Percentiles rank a stretch among this genome's conserved stretches.
Conservation (phyloP, 192 early-diverging fungal species). For the Coemansia sp. region DNA sequence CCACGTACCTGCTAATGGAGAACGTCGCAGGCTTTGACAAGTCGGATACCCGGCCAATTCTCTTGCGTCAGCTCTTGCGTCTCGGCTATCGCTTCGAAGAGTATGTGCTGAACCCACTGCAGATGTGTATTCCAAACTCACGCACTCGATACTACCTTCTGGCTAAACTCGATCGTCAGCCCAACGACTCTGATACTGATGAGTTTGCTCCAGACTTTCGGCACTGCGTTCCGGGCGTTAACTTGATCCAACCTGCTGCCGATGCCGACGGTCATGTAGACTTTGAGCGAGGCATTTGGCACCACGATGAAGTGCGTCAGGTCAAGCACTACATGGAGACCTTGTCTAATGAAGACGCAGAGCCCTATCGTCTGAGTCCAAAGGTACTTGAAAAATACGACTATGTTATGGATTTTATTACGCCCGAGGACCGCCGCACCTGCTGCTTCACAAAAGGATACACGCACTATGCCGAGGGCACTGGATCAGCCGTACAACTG, state of each 20-base stretch:
- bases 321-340: conserved; percentile 48
- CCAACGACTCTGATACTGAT: conserved; percentile 14
- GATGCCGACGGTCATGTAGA: conserved; percentile 41
- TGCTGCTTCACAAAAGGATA: conserved; percentile 89
- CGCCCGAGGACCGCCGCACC: conserved; percentile 60
- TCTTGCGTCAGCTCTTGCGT: conserved; percentile 59
- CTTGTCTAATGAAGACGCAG: conserved; percentile 17
- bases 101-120: conserved; percentile 73
- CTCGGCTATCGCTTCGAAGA: conserved; percentile 71
- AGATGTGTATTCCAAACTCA: conserved; percentile 79
- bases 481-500: conserved; percentile 35
- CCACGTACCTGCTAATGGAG: conserved; percentile 72
- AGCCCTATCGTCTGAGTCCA: conserved; percentile 22
- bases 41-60: conserved; percentile 62
- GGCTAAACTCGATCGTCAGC: conserved; percentile 29
- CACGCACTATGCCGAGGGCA: conserved; percentile 62
- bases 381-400: conserved; percentile 40
- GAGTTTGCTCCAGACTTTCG: conserved; percentile 44
- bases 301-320: conserved; percentile 50
- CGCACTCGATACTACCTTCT: conserved; percentile 77
- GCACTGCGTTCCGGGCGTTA: conserved; percentile 34
- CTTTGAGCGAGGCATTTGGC: conserved; percentile 51
- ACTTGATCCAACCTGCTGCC: conserved; percentile 39
- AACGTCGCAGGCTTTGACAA: conserved; percentile 83
- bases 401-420: conserved; percentile 69